phyloP scores from a whole-genome alignment of 2,329 filamentous ascomycete genomes.

The Penicillium capsulatum region DNA sequence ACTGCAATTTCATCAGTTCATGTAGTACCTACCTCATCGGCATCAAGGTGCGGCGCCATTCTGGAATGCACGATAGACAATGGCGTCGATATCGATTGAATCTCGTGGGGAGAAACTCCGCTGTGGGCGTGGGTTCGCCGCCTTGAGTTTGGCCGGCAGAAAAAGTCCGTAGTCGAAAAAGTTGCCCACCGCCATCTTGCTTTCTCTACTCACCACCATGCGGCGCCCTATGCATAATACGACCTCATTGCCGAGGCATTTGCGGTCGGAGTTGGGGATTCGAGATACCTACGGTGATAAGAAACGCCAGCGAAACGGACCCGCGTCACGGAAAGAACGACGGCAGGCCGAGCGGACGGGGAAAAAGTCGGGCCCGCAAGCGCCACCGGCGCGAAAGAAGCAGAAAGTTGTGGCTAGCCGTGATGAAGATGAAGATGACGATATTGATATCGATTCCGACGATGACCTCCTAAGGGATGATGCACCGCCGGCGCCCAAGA shows the following conservation, averaged over 20 bases:
- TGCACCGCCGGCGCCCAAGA: conserved; percentile 12
- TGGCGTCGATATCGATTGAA: conserved; percentile 3
- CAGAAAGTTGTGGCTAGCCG: conserved; percentile 18
- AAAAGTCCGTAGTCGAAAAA: conserved; percentile 20
- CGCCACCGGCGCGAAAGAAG: conserved; percentile 16
- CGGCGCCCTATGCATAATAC: conserved; percentile 38
- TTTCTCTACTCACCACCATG: conserved; percentile 25
- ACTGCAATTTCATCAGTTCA: not conserved
- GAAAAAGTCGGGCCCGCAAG: conserved; percentile 50
- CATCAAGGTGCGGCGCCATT: conserved; percentile 37
- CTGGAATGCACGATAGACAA: conserved; percentile 1
- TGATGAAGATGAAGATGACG: conserved; percentile 28
- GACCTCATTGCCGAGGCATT: conserved; percentile 38
- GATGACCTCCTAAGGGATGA: conserved; percentile 18
- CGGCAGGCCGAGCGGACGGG: conserved; percentile 62
- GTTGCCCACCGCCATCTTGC: conserved; percentile 15
- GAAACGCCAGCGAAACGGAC: conserved; percentile 29
- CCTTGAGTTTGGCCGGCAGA: conserved; percentile 19
- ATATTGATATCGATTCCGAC: conserved; percentile 19
- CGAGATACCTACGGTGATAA: conserved; percentile 34
- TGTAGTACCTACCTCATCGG: conserved; percentile 39
- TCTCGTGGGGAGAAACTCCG: conserved; percentile 22
- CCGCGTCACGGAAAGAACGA: conserved; percentile 56
- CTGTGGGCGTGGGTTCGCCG: conserved; percentile 20
- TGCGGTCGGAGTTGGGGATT: conserved; percentile 42